phyloP scores from a whole-genome alignment of 129 eudicot species.

The Cynara cardunculus region DNA sequence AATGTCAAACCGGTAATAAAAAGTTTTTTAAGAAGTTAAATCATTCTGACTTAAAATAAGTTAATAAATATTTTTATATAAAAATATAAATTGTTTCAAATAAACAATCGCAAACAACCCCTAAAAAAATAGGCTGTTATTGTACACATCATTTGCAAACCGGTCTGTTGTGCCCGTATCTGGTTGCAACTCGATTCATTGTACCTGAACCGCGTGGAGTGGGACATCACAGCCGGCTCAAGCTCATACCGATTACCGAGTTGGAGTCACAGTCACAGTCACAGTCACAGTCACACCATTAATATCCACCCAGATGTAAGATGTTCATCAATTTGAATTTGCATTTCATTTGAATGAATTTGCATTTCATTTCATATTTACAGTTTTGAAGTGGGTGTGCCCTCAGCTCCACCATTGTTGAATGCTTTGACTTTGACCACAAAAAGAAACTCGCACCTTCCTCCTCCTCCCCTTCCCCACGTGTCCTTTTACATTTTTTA shows the following conservation, averaged over 20 bases:
- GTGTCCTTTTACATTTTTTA: constrained; percentile 16
- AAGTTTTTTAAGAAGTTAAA: no score
- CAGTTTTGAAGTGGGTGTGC: constrained; percentile 44
- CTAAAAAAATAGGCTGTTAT: no score
- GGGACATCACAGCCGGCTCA: not conserved
- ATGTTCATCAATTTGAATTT: not conserved
- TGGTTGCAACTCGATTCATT: constrained; percentile 9
- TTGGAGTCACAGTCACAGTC: constrained; percentile 7
- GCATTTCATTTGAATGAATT: constrained; percentile 22
- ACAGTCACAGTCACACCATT: not conserved
- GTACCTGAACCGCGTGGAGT: constrained; percentile 35
- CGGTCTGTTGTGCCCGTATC: constrained; percentile 5
- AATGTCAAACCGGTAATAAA: no score
- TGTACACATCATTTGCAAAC: no score
- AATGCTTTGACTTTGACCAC: constrained; percentile 73
- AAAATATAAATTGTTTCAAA: no score
- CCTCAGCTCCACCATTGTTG: constrained; percentile 42
- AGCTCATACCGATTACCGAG: constrained; percentile 8
- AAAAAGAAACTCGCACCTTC: constrained; percentile 62
- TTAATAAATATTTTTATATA: no score
- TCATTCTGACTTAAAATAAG: no score
- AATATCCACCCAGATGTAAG: not conserved
- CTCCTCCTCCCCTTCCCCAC: constrained; percentile 43
- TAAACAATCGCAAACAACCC: no score
- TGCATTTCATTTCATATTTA: constrained; percentile 22